A percentile compares a stretch with the other conserved stretches of the same genome.
phyloP scores from a whole-genome alignment of 2,329 filamentous ascomycete genomes.

The Colletotrichum aenigma region DNA sequence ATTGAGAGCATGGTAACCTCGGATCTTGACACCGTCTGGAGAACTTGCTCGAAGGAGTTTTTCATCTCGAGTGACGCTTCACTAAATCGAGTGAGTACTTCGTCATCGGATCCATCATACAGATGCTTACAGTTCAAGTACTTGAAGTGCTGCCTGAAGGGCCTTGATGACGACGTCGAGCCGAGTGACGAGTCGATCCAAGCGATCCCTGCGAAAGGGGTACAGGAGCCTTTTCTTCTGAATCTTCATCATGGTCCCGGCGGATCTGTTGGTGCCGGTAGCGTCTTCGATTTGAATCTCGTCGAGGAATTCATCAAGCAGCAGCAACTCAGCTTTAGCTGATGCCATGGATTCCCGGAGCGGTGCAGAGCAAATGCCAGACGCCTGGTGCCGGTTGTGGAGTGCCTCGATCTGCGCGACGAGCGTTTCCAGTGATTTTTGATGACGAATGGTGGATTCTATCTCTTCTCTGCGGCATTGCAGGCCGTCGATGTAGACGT shows the following conservation, averaged over 20 bases:
- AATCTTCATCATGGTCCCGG: not conserved
- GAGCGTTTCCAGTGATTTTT: not conserved
- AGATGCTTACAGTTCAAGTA: not conserved
- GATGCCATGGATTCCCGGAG: not conserved
- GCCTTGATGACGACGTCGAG: not conserved
- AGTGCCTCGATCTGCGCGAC: not conserved
- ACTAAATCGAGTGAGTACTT: not conserved
- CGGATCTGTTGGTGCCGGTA: not conserved
- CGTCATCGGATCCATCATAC: not conserved
- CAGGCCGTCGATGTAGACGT: not conserved
- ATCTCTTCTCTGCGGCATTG: not conserved
- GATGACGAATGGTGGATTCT: not conserved
- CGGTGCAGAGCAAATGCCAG: not conserved
- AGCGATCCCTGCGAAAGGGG: not conserved
- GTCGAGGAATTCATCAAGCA: fast-evolving
- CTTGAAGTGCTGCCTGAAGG: not conserved
- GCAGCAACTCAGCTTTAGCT: not conserved
- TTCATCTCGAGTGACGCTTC: not conserved
- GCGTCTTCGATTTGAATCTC: not conserved
- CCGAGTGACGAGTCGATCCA: not conserved
- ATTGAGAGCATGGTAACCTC: fast-evolving
- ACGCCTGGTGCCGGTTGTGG: not conserved
- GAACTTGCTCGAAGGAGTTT: not conserved
- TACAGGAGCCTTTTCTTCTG: not conserved
- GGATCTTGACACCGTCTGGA: not conserved